Conservation (phyloP, 2,329 filamentous ascomycete genomes). For the Sclerotinia trifoliorum region DNA sequence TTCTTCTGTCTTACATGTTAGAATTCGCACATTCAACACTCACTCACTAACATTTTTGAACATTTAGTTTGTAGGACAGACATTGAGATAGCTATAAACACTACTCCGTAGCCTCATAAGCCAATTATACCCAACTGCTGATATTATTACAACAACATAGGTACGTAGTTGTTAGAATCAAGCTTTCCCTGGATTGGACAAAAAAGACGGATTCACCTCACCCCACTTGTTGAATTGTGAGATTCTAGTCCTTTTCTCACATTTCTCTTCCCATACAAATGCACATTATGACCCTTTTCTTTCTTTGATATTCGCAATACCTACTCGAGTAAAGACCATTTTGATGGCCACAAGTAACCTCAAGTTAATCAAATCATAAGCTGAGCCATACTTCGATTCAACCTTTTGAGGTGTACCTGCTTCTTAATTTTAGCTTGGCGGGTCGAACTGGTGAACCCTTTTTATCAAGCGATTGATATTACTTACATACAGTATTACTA, state of each 20-base stretch:
- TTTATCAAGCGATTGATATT: slow-evolving; percentile 11
- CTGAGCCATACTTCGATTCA: background rate
- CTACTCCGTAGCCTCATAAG: too few species aligned
- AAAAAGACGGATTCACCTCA: background rate
- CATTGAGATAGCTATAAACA: background rate
- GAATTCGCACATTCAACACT: background rate
- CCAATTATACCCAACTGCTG: slow-evolving; percentile 2
- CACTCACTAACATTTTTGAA: background rate
- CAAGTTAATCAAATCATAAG: background rate
- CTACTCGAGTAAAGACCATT: background rate
- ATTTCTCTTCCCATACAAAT: background rate
- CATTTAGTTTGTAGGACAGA: background rate
- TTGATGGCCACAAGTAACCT: background rate
- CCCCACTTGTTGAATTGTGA: slow-evolving; percentile 10
- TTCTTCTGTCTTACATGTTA: background rate
- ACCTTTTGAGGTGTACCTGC: slow-evolving; percentile 3
- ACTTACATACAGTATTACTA: background rate
- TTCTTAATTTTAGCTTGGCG: slow-evolving; percentile 10
- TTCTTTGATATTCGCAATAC: background rate
- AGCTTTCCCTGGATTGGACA: background rate
- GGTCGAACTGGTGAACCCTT: background rate
- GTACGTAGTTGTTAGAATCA: background rate
- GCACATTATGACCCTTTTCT: background rate
- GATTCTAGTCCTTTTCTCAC: background rate
- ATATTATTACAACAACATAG: too few species aligned